Evolutionary conservation across 2,329 filamentous ascomycete species (phyloP).

Genomic region (Fusarium sp.): DNA sequence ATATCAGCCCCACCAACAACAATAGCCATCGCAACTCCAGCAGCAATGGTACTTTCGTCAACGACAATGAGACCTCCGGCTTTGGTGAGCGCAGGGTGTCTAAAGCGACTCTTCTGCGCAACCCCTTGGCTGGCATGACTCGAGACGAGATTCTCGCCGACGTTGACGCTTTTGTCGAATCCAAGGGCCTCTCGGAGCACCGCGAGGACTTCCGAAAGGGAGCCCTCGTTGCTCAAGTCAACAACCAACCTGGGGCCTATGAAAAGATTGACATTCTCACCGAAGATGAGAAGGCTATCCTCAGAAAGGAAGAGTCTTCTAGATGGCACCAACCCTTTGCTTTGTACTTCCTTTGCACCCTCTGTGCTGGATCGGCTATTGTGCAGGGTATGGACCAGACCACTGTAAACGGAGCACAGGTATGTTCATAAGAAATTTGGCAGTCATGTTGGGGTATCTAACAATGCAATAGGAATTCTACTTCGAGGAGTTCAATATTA

Average conservation of each 20-base stretch:
- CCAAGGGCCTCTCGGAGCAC: slow-evolving; percentile 49
- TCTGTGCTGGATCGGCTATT: slow-evolving; percentile 59
- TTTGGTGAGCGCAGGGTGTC: slow-evolving; percentile 24
- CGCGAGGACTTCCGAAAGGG: slow-evolving; percentile 62
- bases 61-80: slow-evolving; percentile 21
- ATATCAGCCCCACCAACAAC: neutral
- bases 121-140: slow-evolving; percentile 47
- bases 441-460: neutral
- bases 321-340: slow-evolving; percentile 49
- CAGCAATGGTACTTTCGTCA: slow-evolving; percentile 34
- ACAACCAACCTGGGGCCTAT: slow-evolving; percentile 48
- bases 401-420: slow-evolving; percentile 72
- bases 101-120: slow-evolving; percentile 45
- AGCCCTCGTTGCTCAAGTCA: slow-evolving; percentile 61
- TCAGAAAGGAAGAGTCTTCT: slow-evolving; percentile 45
- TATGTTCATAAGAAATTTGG: slow-evolving; percentile 53
- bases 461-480: slow-evolving; percentile 48
- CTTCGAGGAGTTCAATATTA: slow-evolving; percentile 46
- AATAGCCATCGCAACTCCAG: slow-evolving; percentile 27
- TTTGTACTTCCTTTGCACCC: slow-evolving; percentile 51
- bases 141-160: slow-evolving; percentile 48
- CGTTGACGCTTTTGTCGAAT: slow-evolving; percentile 51
- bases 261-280: slow-evolving; percentile 43
- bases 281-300: slow-evolving; percentile 45
- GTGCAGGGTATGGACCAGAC: slow-evolving; percentile 76